Conservation (phyloP, 2,329 filamentous ascomycete genomes). For the Stagonosporopsis rhizophila region DNA sequence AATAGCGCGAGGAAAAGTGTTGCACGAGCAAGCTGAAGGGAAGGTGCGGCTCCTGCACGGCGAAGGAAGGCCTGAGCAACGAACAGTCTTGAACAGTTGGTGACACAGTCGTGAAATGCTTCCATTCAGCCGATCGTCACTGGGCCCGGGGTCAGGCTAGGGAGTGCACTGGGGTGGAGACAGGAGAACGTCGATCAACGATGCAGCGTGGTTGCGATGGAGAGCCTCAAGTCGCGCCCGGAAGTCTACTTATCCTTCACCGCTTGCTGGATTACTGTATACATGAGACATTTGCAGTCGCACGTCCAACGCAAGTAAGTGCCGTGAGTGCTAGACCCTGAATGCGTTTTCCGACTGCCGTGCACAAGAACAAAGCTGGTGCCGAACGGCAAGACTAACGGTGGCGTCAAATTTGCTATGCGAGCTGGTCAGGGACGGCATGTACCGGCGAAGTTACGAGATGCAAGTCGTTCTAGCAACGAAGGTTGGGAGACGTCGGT, state of each 20-base stretch:
- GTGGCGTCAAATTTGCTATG: slow-evolving; percentile 1
- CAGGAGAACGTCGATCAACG: slow-evolving; percentile 6
- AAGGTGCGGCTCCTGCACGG: slow-evolving; percentile 10
- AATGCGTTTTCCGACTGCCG: slow-evolving; percentile 5
- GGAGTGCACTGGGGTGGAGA: slow-evolving; percentile 12
- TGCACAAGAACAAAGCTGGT: background rate
- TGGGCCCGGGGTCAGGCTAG: slow-evolving; percentile 2
- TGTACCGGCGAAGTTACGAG: background rate
- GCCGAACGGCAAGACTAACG: slow-evolving; percentile 5
- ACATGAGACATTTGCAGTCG: slow-evolving; percentile 3
- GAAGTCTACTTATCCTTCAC: slow-evolving; percentile 1
- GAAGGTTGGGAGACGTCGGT: slow-evolving; percentile 1
- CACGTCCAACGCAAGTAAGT: background rate
- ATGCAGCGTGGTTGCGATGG: background rate
- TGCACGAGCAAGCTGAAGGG: slow-evolving; percentile 4
- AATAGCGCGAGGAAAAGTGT: slow-evolving; percentile 11
- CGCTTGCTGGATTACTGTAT: background rate
- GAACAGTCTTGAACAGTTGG: background rate
- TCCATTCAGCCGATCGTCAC: background rate
- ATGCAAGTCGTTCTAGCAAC: slow-evolving; percentile 2
- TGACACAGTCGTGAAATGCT: background rate
- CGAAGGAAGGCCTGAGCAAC: background rate
- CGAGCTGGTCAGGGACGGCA: slow-evolving; percentile 2
- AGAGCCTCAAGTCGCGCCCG: slow-evolving; percentile 1
- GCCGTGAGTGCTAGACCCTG: slow-evolving; percentile 5